Evolutionary conservation across 164 flowering plant genomes (phyloP).

Genomic region (Liriodendron chinense): DNA sequence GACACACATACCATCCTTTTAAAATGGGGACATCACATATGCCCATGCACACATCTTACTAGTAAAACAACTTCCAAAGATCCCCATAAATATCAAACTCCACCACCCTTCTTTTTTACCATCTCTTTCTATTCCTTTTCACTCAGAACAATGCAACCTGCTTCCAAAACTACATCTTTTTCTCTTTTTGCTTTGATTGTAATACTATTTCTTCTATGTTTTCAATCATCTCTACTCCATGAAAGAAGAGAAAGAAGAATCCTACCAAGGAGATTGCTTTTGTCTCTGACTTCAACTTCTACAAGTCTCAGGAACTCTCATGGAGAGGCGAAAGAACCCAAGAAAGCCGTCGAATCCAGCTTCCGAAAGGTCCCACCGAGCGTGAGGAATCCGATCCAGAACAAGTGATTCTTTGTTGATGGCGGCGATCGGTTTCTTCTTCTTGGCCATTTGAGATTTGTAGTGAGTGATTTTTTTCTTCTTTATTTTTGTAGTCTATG

Average conservation of each 20-base stretch:
- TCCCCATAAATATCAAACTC: background rate
- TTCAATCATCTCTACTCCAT: constrained; percentile 17
- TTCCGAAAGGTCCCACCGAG: constrained; percentile 46
- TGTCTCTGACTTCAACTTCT: constrained; percentile 8
- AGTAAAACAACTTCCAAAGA: background rate
- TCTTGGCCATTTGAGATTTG: background rate
- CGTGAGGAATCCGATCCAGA: constrained; percentile 51
- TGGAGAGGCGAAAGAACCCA: constrained; percentile 30
- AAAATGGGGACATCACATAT: no score
- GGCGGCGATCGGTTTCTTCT: background rate
- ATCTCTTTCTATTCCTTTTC: background rate
- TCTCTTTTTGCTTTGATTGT: constrained; percentile 27
- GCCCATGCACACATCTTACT: no score
- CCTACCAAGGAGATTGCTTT: constrained; percentile 31
- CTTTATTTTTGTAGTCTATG: background rate
- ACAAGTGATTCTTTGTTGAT: no score
- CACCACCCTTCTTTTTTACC: background rate
- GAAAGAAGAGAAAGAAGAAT: constrained; percentile 5
- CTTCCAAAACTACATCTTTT: constrained; percentile 12
- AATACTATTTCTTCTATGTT: constrained; percentile 13
- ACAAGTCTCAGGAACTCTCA: constrained; percentile 12
- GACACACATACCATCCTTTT: background rate
- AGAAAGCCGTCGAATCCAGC: constrained; percentile 59
- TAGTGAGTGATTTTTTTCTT: background rate
- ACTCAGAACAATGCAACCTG: constrained; percentile 23